Evolutionary conservation across 192 early-diverging fungal genomes (phyloP).

Genomic region (Spinellus fusiger): DNA sequence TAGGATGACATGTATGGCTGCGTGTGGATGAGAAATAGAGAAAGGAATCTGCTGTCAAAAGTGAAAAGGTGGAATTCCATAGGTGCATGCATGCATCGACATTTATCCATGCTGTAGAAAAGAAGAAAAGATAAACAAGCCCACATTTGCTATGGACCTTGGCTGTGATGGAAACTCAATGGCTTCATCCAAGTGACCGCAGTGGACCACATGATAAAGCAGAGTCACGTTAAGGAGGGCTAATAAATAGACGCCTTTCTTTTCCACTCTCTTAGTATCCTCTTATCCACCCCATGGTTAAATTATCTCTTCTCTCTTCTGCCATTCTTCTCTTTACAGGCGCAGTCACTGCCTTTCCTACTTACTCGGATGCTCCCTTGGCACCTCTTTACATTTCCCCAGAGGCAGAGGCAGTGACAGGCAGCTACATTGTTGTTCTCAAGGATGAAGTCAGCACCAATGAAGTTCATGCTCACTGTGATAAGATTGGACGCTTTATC

Average conservation of each 20-base stretch:
- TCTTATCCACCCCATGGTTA: background rate
- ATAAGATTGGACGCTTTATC: conserved; percentile 11
- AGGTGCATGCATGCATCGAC: too few species aligned
- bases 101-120: too few species aligned
- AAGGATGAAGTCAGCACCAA: conserved; percentile 37
- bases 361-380: conserved; percentile 2
- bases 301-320: conserved; percentile 4
- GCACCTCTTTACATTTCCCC: conserved; percentile 58
- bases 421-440: conserved; percentile 75
- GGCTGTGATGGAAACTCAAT: too few species aligned
- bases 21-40: too few species aligned
- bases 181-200: too few species aligned
- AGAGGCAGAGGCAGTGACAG: conserved; percentile 56
- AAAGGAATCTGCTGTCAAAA: too few species aligned
- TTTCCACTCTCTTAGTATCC: background rate
- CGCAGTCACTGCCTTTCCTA: conserved; percentile 1
- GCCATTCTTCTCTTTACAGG: background rate
- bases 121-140: too few species aligned
- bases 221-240: too few species aligned
- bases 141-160: too few species aligned
- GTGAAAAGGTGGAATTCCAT: too few species aligned
- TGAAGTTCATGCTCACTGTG: conserved; percentile 14
- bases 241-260: background rate
- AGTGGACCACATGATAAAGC: too few species aligned
- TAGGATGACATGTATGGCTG: too few species aligned